These are phyloP conservation scores for Psophocarpus tetragonolobus DNA, from an alignment of 306 rosid species.

Conservation along the genomic window DNA sequence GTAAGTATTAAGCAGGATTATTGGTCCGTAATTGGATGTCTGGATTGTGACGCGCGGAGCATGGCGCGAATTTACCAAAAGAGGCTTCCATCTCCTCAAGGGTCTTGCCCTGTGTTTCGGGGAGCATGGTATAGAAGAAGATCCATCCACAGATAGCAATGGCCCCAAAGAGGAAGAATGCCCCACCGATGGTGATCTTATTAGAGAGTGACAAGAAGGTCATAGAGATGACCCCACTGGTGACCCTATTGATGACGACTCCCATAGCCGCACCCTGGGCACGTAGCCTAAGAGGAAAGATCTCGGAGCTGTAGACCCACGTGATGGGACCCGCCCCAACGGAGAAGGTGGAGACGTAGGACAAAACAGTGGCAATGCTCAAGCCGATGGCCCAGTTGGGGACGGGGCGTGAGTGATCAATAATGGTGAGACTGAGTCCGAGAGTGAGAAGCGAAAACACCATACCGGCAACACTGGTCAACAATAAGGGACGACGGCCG, in stretches of 20 bases:
- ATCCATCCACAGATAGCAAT: slow-evolving; percentile 64
- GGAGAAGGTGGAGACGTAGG: slow-evolving; percentile 67
- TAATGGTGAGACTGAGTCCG: slow-evolving; percentile 47
- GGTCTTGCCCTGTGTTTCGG: slow-evolving; percentile 79
- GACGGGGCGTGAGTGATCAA: slow-evolving; percentile 36
- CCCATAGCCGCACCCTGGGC: slow-evolving; percentile 85
- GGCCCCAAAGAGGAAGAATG: slow-evolving; percentile 68
- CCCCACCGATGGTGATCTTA: slow-evolving; percentile 71
- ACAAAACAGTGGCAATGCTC: slow-evolving; percentile 40
- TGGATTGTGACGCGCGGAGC: neutral
- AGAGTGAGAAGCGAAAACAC: slow-evolving; percentile 46
- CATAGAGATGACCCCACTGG: slow-evolving; percentile 69
- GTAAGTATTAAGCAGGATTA: no score
- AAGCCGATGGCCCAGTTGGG: slow-evolving; percentile 63
- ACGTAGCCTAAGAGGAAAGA: slow-evolving; percentile 75
- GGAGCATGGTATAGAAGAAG: slow-evolving; percentile 63
- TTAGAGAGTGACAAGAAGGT: slow-evolving; percentile 64
- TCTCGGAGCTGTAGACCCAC: slow-evolving; percentile 82
- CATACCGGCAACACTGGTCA: slow-evolving; percentile 70
- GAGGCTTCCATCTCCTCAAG: slow-evolving; percentile 78
- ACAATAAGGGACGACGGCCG: slow-evolving; percentile 78
- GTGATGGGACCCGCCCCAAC: slow-evolving; percentile 87
- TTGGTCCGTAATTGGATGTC: no score
- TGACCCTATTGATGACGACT: slow-evolving; percentile 54
- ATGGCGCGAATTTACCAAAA: slow-evolving; percentile 58